phyloP scores from a whole-genome alignment of 2,329 filamentous ascomycete species.

The Raffaelea deltoideospora region DNA sequence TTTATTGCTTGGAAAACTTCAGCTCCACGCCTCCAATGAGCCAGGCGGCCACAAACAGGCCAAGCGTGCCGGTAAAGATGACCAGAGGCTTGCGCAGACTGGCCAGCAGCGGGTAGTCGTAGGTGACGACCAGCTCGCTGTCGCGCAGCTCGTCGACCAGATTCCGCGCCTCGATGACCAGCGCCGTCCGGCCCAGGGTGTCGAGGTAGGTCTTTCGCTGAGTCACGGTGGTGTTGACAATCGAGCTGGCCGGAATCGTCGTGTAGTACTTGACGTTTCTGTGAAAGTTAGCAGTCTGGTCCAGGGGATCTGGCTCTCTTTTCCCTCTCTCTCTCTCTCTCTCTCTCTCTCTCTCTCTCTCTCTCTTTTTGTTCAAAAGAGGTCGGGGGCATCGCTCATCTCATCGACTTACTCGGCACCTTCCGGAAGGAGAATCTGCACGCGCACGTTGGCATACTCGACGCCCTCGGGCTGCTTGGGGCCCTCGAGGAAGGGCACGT shows the following conservation, averaged over 20 bases:
- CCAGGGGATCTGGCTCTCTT: too few relatives aligned
- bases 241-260: conserved; percentile 46
- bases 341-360: too few relatives aligned
- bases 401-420: conserved; percentile 58
- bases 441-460: conserved; percentile 65
- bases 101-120: conserved; percentile 64
- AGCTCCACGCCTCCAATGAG: conserved; percentile 64
- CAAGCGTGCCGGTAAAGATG: conserved; percentile 57
- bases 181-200: conserved; percentile 70
- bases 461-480: conserved; percentile 75
- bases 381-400: too few relatives aligned
- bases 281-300: too few relatives aligned
- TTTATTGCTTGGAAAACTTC: conserved; percentile 44
- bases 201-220: conserved; percentile 87
- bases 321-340: too few relatives aligned
- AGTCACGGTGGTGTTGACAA: conserved; percentile 42
- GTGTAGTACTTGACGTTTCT: conserved; percentile 72
- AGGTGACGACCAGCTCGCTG: conserved; percentile 70
- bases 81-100: conserved; percentile 75
- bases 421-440: conserved; percentile 80
- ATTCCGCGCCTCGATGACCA: conserved; percentile 70
- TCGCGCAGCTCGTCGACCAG: conserved; percentile 82
- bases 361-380: too few relatives aligned
- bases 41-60: conserved; percentile 64
- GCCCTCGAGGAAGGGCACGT: conserved; percentile 85